phyloP scores from a whole-genome alignment of 257 asterid genomes.

The Leptodermis oblonga region DNA sequence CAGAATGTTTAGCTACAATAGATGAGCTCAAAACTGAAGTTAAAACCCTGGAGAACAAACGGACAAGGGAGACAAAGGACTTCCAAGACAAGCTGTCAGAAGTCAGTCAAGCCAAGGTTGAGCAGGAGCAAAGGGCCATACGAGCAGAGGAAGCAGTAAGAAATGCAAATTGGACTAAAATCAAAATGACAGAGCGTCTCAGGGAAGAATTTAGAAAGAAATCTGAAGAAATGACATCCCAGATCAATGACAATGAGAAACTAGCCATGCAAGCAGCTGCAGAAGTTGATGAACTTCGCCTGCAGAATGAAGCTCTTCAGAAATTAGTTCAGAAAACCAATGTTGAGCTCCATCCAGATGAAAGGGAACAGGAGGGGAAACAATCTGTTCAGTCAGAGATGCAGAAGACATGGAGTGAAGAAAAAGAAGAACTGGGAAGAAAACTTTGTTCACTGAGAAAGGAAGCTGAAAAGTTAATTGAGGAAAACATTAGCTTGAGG shows the following conservation, averaged over 20 bases:
- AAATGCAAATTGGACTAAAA: conserved; percentile 45
- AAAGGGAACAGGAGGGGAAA: conserved; percentile 16
- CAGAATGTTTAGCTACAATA: conserved; percentile 24
- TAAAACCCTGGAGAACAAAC: conserved; percentile 58
- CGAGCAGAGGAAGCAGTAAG: conserved; percentile 74
- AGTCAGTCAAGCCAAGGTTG: conserved; percentile 41
- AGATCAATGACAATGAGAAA: conserved; percentile 59
- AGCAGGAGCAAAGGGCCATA: conserved; percentile 74
- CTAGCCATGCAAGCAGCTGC: conserved; percentile 45
- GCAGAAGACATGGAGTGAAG: conserved; percentile 35
- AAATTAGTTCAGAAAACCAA: conserved; percentile 51
- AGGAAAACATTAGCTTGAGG: conserved; percentile 48
- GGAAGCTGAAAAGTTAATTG: conserved; percentile 48
- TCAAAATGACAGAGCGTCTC: conserved; percentile 50
- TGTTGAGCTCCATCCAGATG: conserved; percentile 38
- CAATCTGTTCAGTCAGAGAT: conserved; percentile 32
- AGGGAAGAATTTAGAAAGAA: conserved; percentile 63
- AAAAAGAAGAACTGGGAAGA: conserved; percentile 44
- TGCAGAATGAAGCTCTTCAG: conserved; percentile 54
- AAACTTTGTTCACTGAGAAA: conserved; percentile 44
- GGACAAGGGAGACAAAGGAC: conserved; percentile 49
- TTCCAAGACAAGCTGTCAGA: conserved; percentile 55
- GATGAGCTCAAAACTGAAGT: conserved; percentile 47
- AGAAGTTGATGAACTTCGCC: conserved; percentile 53
- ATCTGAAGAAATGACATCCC: conserved; percentile 55